Conservation (phyloP, 2,329 filamentous ascomycete species). For the Aspergillus hortae region DNA sequence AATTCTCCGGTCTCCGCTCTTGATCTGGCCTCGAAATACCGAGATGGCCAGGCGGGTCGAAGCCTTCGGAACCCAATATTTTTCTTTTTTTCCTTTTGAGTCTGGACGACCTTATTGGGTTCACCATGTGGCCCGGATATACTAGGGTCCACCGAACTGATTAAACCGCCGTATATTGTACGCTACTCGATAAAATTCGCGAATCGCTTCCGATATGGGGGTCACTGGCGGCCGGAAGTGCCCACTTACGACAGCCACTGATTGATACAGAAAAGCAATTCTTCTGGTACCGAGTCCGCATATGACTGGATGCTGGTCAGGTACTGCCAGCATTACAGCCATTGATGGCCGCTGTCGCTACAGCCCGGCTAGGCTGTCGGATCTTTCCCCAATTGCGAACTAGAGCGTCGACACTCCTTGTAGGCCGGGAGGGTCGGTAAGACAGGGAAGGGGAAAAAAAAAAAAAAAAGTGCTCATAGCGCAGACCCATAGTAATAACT, state of each 20-base stretch:
- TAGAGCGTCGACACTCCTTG: conserved; percentile 13
- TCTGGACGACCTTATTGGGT: conserved; percentile 1
- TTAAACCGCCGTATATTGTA: conserved; percentile 4
- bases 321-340: conserved; percentile 8
- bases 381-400: conserved; percentile 12
- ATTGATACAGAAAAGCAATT: conserved; percentile 3
- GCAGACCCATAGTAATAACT: conserved; percentile 22
- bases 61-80: not conserved
- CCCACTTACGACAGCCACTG: not conserved
- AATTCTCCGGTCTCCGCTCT: not conserved
- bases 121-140: conserved; percentile 18
- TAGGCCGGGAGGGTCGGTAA: conserved; percentile 17
- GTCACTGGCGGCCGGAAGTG: not conserved
- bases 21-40: conserved; percentile 1
- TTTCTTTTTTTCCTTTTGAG: not conserved
- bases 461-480: conserved; percentile 20
- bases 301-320: conserved; percentile 7
- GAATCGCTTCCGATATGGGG: not conserved
- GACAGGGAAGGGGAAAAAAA: too few relatives aligned
- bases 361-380: conserved; percentile 12
- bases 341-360: conserved; percentile 5
- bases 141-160: conserved; percentile 13
- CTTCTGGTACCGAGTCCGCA: conserved; percentile 5
- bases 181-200: conserved; percentile 6
- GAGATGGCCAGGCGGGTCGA: not conserved